Evolutionary conservation across 1,284 basidiomycete species (phyloP).

Genomic region (Blastosporella zonata): DNA sequence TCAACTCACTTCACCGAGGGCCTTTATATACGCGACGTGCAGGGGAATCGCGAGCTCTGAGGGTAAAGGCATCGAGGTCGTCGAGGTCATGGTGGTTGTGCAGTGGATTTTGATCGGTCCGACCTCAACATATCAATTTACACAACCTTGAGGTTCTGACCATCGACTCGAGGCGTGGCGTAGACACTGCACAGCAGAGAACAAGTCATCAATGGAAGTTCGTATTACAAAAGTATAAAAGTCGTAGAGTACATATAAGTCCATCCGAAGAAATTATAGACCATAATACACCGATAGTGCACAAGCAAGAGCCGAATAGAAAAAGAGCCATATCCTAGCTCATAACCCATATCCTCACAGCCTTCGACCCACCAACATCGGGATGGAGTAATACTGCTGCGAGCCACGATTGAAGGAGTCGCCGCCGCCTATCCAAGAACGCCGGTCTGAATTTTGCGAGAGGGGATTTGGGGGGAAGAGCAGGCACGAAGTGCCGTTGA

Average conservation of each 20-base stretch:
- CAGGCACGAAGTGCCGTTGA: conserved; percentile 50
- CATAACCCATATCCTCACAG: conserved; percentile 65
- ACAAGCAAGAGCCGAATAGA: background rate
- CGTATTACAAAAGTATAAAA: background rate
- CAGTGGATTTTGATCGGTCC: conserved; percentile 1
- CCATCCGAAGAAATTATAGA: background rate
- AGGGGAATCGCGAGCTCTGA: conserved; percentile 34
- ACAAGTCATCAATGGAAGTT: background rate
- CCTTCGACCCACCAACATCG: conserved; percentile 62
- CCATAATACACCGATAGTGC: background rate
- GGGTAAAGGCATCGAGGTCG: background rate
- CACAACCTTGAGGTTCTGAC: too few relatives aligned
- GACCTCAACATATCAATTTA: background rate
- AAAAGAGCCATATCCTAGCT: conserved; percentile 28
- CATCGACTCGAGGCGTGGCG: background rate
- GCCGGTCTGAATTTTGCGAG: conserved; percentile 63
- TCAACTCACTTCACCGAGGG: conserved; percentile 62
- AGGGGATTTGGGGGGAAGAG: conserved; percentile 68
- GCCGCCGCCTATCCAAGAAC: conserved; percentile 69
- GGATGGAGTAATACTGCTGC: conserved; percentile 66
- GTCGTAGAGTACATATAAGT: background rate
- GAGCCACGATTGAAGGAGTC: conserved; percentile 67
- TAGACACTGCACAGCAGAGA: background rate
- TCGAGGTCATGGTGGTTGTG: conserved; percentile 6
- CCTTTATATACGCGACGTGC: conserved; percentile 75